These are phyloP conservation scores for Linnemannia elongata DNA, from an alignment of 192 early-diverging fungal genomes.

Conservation along the genomic window DNA sequence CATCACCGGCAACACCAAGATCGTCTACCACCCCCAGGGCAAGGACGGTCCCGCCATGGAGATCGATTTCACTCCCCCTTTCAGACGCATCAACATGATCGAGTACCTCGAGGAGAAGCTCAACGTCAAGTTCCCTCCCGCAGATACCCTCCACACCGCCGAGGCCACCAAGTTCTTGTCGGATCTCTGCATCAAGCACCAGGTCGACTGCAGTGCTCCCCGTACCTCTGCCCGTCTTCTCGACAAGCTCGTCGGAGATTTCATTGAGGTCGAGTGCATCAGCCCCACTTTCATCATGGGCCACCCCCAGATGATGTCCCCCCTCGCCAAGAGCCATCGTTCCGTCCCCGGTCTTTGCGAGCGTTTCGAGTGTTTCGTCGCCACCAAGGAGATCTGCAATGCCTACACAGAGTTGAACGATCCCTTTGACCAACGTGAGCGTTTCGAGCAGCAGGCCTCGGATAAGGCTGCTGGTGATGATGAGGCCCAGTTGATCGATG, in stretches of 20 bases:
- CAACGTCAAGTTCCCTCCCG: slow-evolving; percentile 92
- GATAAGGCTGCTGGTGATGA: slow-evolving; percentile 99
- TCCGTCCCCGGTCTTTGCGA: slow-evolving; percentile 92
- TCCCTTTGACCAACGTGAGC: slow-evolving; percentile 98
- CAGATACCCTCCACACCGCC: slow-evolving; percentile 81
- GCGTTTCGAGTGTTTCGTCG: slow-evolving; percentile 98
- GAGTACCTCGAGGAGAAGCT: slow-evolving; percentile 91
- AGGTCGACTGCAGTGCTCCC: slow-evolving; percentile 95
- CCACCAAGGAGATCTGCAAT: slow-evolving; percentile 97
- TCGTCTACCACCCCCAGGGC: slow-evolving; percentile 96
- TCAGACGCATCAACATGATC: slow-evolving; percentile 95
- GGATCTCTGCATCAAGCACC: slow-evolving; percentile 95
- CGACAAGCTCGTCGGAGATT: slow-evolving; percentile 95
- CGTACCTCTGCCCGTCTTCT: slow-evolving; percentile 93
- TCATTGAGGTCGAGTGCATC: slow-evolving; percentile 82
- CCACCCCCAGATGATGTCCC: slow-evolving; percentile 99
- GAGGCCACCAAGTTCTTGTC: slow-evolving; percentile 91
- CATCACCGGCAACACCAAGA: slow-evolving; percentile 90
- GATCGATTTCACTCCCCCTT: slow-evolving; percentile 98
- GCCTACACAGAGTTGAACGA: slow-evolving; percentile 99
- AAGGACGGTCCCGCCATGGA: slow-evolving; percentile 79
- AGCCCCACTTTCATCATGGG: slow-evolving; percentile 96
- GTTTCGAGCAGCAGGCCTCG: slow-evolving; percentile 96
- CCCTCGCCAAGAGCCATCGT: slow-evolving; percentile 97
- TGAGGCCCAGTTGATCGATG: slow-evolving; percentile 98